Base-by-base conservation (phyloP, 768 basidiomycete species). In the Pulveroboletus sp. region DNA sequence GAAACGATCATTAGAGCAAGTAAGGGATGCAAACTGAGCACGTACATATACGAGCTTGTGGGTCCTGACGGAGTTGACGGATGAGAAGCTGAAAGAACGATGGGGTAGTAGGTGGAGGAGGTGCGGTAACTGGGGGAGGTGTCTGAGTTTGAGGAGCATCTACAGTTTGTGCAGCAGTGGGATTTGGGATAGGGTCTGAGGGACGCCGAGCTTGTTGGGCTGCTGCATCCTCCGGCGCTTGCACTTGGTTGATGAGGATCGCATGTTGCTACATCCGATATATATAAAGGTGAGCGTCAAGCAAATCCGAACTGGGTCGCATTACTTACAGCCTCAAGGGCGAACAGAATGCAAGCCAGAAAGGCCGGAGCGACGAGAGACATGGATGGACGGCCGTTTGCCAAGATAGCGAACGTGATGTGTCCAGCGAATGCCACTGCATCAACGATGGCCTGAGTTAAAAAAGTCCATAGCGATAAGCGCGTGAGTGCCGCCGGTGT, bases 381-480 rank as follows among this genome's bases (percentile, higher is more conserved):
- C 20, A 95, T 66, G 2, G 90, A 91, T 2, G 90, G 80, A 25
- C 84, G 72, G 36, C 91, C 91, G 52, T 94, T 87, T 3, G 88
- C 83, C 32, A 94, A 70, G 47, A 94, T 86, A 5, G 89, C 90
- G 49, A 95, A 85, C 0, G 91, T 94, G 45, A 94, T 82, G 58
- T 94, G 90, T 0, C 87, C 87, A 17, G 89, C 88, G 63, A 95
- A 94, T 1, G 88, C 82, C 36, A 92, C 82, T 0, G 87, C 80
- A 61, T 97, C 93, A 17, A 90, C 78, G 1, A 84, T 78, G 6
- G 85, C 79, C 66, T 94, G 90, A 6, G 83, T 70, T 19, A 92
- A 73, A 63, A 94, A 91, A 1, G 85, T 81, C 85, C 89, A 93
- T 7, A 87, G 73, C 3, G 91, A 94, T 9, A 94, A 75, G 14